phyloP scores from a whole-genome alignment of 2,329 filamentous ascomycete genomes.

The Aspergillus texensis region DNA sequence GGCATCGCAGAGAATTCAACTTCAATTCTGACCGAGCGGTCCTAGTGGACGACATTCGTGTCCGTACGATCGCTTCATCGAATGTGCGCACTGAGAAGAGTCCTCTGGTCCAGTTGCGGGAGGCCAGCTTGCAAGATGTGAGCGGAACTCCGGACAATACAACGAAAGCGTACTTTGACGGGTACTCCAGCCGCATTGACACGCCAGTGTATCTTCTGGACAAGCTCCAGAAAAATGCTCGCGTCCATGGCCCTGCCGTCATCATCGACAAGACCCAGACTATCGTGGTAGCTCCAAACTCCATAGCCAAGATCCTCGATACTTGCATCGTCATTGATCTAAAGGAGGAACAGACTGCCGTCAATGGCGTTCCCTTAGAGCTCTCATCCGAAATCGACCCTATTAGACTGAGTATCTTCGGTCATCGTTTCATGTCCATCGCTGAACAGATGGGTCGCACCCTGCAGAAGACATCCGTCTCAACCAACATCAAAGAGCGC shows the following conservation, averaged over 20 bases:
- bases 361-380: conserved; percentile 15
- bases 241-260: conserved; percentile 70
- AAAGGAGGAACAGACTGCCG: conserved; percentile 51
- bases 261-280: conserved; percentile 77
- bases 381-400: conserved; percentile 46
- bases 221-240: conserved; percentile 35
- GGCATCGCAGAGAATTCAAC: conserved; percentile 89
- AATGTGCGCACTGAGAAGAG: conserved; percentile 64
- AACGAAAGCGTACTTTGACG: conserved; percentile 41
- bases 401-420: conserved; percentile 58
- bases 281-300: conserved; percentile 80
- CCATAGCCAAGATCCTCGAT: conserved; percentile 75
- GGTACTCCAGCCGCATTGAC: conserved; percentile 30
- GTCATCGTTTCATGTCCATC: conserved; percentile 61
- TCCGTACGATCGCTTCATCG: conserved; percentile 75
- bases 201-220: conserved; percentile 42
- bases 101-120: conserved; percentile 68
- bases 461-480: conserved; percentile 58
- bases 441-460: conserved; percentile 63
- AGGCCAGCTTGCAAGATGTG: conserved; percentile 57
- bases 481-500: conserved; percentile 79
- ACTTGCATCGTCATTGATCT: conserved; percentile 91
- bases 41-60: conserved; percentile 85
- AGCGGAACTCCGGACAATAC: conserved; percentile 56
- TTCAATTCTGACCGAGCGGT: conserved; percentile 85